Conservation (phyloP, 305 asterid genomes). For the Rubia tinctorum region DNA sequence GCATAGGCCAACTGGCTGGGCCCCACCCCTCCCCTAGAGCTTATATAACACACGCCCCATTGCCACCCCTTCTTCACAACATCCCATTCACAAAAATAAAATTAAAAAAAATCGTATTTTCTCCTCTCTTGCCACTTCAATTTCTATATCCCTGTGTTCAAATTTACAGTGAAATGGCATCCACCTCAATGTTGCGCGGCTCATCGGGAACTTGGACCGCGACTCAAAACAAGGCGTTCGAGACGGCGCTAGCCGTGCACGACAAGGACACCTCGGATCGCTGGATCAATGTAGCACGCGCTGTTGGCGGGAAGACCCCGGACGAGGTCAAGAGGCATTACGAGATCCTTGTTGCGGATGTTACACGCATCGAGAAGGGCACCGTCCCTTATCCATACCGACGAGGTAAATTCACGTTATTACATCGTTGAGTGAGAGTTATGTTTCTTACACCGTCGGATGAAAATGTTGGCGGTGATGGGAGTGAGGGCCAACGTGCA, state of each 20-base stretch:
- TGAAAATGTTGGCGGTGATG: no score
- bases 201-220: conserved; percentile 55
- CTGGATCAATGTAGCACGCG: conserved; percentile 82
- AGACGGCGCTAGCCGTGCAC: conserved; percentile 71
- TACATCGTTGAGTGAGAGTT: no score
- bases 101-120: no score
- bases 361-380: conserved; percentile 66
- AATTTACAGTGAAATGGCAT: conserved; percentile 49
- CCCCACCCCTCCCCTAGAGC: conserved; percentile 27
- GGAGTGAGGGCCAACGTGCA: background rate
- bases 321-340: conserved; percentile 87
- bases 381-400: conserved; percentile 69
- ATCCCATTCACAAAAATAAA: conserved; percentile 15
- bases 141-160: background rate
- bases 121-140: no score
- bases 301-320: conserved; percentile 70
- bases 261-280: conserved; percentile 90
- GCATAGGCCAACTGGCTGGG: conserved; percentile 25
- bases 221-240: conserved; percentile 83
- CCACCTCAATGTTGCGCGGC: conserved; percentile 39
- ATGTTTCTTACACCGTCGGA: no score
- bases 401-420: conserved; percentile 22
- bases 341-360: conserved; percentile 58
- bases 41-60: conserved; percentile 36
- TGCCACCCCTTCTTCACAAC: conserved; percentile 33